Conservation (phyloP, 805 yeast genomes). For the Brettanomyces bruxellensis region DNA sequence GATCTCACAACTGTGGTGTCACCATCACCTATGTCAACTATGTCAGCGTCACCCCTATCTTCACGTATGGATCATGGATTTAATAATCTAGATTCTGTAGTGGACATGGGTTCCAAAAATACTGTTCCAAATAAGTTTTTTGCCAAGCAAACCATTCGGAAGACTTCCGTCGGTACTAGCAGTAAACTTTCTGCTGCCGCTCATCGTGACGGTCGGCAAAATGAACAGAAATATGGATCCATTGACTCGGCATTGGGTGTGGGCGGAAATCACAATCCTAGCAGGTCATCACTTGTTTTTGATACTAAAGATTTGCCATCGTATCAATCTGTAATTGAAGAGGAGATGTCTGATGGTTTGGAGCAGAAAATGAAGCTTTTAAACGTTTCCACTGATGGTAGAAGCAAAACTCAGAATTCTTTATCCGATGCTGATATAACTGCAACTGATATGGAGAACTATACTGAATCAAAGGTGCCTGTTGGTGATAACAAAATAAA, state of each 20-base stretch:
- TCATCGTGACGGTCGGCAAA: neutral
- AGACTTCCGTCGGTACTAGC: neutral
- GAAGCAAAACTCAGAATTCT: neutral
- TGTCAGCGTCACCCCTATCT: constrained; percentile 11
- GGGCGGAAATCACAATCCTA: constrained; percentile 12
- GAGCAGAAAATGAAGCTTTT: constrained; percentile 18
- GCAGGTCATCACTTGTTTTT: constrained; percentile 18
- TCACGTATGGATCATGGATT: neutral
- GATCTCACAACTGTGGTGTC: constrained; percentile 22
- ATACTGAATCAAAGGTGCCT: constrained; percentile 1
- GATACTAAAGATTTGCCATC: constrained; percentile 18
- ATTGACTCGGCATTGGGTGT: neutral
- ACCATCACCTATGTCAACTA: constrained; percentile 30
- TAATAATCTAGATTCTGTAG: constrained; percentile 15
- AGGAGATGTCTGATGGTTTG: constrained; percentile 10
- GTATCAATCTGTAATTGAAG: constrained; percentile 19
- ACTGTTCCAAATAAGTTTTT: constrained; percentile 1
- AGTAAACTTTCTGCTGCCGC: constrained; percentile 1
- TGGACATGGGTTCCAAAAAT: neutral
- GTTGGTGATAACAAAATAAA: neutral
- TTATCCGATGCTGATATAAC: neutral
- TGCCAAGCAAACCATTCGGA: constrained; percentile 7
- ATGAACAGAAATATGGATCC: neutral
- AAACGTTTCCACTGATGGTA: constrained; percentile 8
- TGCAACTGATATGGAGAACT: neutral